Evolutionary conservation across 1,139 yeast species (phyloP).

Genomic region (Geotrichum europaeum): DNA sequence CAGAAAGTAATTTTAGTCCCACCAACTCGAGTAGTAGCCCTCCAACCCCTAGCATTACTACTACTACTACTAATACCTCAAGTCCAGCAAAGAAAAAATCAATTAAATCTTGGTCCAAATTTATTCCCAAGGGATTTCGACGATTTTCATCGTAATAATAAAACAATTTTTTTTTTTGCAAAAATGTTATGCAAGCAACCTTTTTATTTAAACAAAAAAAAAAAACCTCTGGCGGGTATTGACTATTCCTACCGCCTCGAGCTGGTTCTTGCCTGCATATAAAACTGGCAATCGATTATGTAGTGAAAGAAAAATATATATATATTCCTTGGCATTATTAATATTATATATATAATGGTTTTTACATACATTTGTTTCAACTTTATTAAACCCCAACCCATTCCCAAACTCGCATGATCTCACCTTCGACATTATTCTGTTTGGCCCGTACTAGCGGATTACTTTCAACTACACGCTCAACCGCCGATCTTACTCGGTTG

Average conservation of each 20-base stretch:
- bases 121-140: background rate
- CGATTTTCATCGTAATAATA: background rate
- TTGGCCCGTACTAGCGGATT: constrained; percentile 52
- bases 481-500: constrained; percentile 56
- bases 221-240: too few species aligned
- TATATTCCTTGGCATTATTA: background rate
- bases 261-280: too few species aligned
- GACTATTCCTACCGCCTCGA: too few species aligned
- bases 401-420: constrained; percentile 83
- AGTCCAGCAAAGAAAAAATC: background rate
- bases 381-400: constrained; percentile 51
- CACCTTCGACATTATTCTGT: constrained; percentile 73
- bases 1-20: background rate
- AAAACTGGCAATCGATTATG: too few species aligned
- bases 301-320: background rate
- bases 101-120: background rate
- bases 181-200: too few species aligned
- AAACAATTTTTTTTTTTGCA: too few species aligned
- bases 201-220: too few species aligned
- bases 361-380: background rate
- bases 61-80: background rate
- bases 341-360: background rate
- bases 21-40: background rate
- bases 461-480: constrained; percentile 54
- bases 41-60: background rate